Base-by-base conservation (phyloP, 441 rosid species). In the Populus hybrid region DNA sequence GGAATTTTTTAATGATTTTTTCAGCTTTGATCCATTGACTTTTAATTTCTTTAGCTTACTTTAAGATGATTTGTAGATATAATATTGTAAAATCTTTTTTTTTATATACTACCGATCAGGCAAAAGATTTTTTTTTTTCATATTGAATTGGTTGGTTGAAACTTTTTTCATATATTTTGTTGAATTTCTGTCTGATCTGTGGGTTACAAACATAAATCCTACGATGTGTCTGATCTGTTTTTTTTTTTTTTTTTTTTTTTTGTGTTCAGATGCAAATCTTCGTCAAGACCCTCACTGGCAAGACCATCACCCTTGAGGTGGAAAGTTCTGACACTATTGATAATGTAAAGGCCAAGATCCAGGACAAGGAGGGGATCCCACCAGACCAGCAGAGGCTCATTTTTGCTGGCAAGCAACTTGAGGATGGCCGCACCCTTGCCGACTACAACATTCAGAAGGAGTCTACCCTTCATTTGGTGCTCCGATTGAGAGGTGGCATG, bases 401-500 rank as follows among this genome's bases (percentile, higher is more conserved):
- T 14, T 85, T 85, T 6, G 88, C 86, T 0, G 88, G 88, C 0
- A 85, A 85, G 73, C 86, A 83, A 46, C 85, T 83, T 0, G 86
- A 83, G 69, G 88, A 85, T 28, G 88, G 86, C 0, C 73, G 87
- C n/a, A 84, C 88, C 21, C 85, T 86, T 19, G 85, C 86, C 0
- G 86, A 84, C 67, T 85, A 85, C n/a, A 85, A 85, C 72, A 85
- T 85, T 18, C 88, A 83, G 77, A 83, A 83, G 69, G 88, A 86
- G 71, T 84, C 86, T 0, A 86, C 85, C 0, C 80, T 86, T 2
- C 88, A 86, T 12, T 1, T 86, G 63, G 87, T 86, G 9, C 85
- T 86, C 3, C 84, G 87, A 0, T 81, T 85, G 2, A 78, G 86
- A 12, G 88, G 88, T 0, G 86, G 86, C n/a, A 74, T 74, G 81